Conservation (phyloP, 495 filamentous ascomycete genomes). For the Talaromyces thailandensis region DNA sequence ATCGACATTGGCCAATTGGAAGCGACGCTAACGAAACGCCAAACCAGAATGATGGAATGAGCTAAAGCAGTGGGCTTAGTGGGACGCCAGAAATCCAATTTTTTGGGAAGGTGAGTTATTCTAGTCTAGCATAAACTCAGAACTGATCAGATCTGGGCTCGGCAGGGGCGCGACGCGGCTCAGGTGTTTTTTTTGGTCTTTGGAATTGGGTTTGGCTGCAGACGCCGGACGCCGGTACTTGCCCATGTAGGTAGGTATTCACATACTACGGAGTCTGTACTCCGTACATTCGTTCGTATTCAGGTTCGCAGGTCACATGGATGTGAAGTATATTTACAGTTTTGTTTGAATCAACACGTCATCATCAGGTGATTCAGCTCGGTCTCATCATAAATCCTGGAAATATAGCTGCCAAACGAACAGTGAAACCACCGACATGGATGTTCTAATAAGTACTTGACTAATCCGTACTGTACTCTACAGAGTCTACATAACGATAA, state of each 20-base stretch:
- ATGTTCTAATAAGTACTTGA: neutral
- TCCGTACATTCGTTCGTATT: neutral
- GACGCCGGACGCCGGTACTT: neutral
- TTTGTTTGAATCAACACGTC: neutral
- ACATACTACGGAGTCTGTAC: no score
- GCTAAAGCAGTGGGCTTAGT: neutral
- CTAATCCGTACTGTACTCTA: neutral
- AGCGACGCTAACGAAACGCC: neutral
- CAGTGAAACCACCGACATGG: neutral
- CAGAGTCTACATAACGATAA: neutral
- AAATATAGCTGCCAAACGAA: neutral
- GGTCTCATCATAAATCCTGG: neutral
- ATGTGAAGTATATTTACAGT: neutral
- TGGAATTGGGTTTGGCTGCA: neutral
- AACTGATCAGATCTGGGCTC: neutral
- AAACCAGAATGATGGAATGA: conserved; percentile 3
- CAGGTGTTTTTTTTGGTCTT: neutral
- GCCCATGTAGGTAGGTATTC: neutral
- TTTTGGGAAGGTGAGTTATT: neutral
- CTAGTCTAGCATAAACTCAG: neutral
- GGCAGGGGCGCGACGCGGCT: conserved; percentile 1
- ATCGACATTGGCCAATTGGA: neutral
- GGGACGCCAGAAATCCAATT: neutral
- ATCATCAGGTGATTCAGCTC: neutral
- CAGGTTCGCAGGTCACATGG: neutral